Base-by-base conservation (phyloP, 306 rosid genomes). In the Pueraria montana region DNA sequence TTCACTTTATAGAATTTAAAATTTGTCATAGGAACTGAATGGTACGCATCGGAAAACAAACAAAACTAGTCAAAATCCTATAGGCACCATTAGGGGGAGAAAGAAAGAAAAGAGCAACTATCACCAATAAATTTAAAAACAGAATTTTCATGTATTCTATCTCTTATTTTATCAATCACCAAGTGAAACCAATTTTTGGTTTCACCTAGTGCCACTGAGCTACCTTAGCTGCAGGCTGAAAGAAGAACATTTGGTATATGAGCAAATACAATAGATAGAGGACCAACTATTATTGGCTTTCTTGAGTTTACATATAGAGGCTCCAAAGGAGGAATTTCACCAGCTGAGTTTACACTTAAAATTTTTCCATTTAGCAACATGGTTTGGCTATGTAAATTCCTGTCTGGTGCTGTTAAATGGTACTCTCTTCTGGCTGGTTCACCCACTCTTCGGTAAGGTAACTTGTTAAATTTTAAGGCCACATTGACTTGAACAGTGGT, bases 231-330 rank as follows among this genome's bases (percentile, higher is more conserved):
- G 84, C 99, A 94, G 49, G 92, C 97, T 68, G 92, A 84, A 52
- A 87, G 80, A 52, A 26, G 58, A 74, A 87, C 83, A 84, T 89
- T 83, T 61, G 99, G 97, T 78, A 92, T 74, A 86, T 92, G 97
- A 52, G 90, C 91, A 87, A 96, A 94, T 74, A 94, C 99, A 84
- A 96, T 86, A 8, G 99, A 94, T 53, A 85, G 79, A 18, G 98
- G 97, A 61, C 86, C 87, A 46, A 91, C 90, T n/a, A 46, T 77
- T 80, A 92, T 88, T 78, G 97, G 98, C 64, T 72, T 84, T 48
- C 90, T 76, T 11, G 94, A 76, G 74, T 90, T 79, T 61, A 91
- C 91, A 61, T 82, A 56, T n/a, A 88, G 30, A 79, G 99, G 97
- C 21, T 91, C 73, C 77, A 94, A 70, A 4, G 85, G 46, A 73